Conservation (phyloP, 2,329 filamentous ascomycete species). For the Davidsoniella eucalypti region DNA sequence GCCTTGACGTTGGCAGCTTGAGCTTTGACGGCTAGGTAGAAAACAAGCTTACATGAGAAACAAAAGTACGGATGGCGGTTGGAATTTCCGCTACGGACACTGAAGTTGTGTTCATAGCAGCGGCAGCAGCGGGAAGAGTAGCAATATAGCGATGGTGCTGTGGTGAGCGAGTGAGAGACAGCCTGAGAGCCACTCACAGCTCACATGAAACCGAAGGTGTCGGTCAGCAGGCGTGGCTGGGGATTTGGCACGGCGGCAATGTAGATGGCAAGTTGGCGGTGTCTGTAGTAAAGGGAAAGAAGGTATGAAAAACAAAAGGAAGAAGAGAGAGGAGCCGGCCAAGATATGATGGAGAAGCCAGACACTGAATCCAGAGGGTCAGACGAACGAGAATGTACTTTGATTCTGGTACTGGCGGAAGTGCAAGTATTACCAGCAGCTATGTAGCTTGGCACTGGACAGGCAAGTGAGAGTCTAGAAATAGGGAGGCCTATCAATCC, state of each 20-base stretch:
- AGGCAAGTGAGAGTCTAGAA: neutral
- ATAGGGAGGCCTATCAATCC: too few relatives aligned
- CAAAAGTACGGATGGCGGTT: slow-evolving; percentile 68
- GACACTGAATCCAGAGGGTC: neutral
- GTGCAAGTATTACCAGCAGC: neutral
- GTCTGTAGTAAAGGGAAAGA: neutral
- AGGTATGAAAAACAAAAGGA: slow-evolving; percentile 3
- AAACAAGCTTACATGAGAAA: slow-evolving; percentile 56
- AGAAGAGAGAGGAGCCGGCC: neutral
- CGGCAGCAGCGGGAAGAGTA: neutral
- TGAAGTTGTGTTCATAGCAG: slow-evolving; percentile 49
- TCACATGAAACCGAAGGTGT: too few relatives aligned
- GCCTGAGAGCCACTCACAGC: too few relatives aligned
- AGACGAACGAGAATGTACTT: too few relatives aligned
- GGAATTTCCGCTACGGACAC: slow-evolving; percentile 75
- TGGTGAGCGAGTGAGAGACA: too few relatives aligned
- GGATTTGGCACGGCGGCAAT: neutral
- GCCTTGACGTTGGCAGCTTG: too few relatives aligned
- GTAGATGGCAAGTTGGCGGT: neutral
- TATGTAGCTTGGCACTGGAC: neutral
- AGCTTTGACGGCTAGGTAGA: neutral
- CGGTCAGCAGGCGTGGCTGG: neutral
- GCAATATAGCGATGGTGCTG: neutral
- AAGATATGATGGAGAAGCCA: neutral
- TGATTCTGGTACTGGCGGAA: neutral